A percentile compares a stretch with the other conserved stretches of the same genome.
phyloP scores from a whole-genome alignment of 2,329 filamentous ascomycete genomes.

The Alternaria dauci region DNA sequence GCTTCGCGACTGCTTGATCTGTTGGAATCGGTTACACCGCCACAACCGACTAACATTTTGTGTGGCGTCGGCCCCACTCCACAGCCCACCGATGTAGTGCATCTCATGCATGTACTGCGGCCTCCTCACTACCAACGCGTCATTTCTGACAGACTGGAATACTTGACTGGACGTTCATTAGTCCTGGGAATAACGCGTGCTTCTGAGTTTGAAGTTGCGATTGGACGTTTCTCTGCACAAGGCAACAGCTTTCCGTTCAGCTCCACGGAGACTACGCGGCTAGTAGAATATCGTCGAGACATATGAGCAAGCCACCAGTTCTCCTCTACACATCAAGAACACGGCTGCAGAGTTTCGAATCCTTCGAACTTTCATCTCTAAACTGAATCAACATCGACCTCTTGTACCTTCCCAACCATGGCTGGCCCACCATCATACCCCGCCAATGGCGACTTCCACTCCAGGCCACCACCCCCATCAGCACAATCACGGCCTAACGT shows the following conservation, averaged over 20 bases:
- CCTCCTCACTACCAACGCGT: not conserved
- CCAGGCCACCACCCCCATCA: conserved; percentile 25
- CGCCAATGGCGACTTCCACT: conserved; percentile 17
- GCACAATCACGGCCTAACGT: conserved; percentile 25
- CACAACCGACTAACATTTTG: not conserved
- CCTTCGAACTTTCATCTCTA: not conserved
- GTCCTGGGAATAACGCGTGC: conserved; percentile 8
- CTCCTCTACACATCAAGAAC: not conserved
- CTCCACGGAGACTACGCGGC: not conserved
- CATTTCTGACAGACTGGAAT: conserved; percentile 2
- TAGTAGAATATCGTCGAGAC: not conserved
- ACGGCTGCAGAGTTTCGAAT: not conserved
- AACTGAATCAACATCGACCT: not conserved
- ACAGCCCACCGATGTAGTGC: not conserved
- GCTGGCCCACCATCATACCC: conserved; percentile 28
- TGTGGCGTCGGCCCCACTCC: conserved; percentile 18
- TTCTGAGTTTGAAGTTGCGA: conserved; percentile 7
- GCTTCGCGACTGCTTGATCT: not conserved
- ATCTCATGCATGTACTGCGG: conserved; percentile 1
- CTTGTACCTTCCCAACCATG: conserved; percentile 22
- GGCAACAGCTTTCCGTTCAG: conserved; percentile 22
- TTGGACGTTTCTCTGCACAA: conserved; percentile 17
- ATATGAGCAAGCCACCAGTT: conserved; percentile 11
- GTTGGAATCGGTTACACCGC: not conserved
- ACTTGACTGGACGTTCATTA: not conserved